These are phyloP conservation scores for Linnemannia elongata DNA, from an alignment of 192 early-diverging fungal genomes.

Conservation along the genomic window DNA sequence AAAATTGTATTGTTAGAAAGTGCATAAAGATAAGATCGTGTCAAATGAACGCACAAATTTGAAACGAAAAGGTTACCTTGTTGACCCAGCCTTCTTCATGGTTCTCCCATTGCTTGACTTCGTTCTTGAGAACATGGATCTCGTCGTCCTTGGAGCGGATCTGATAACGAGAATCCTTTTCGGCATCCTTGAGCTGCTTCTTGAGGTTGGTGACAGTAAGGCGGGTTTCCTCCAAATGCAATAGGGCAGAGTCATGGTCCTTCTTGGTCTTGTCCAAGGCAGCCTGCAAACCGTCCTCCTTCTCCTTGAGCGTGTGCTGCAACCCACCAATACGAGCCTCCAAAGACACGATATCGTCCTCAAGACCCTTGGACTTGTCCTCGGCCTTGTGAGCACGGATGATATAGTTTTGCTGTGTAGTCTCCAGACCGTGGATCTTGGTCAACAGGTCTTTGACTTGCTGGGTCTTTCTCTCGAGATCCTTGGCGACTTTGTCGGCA, in stretches of 20 bases:
- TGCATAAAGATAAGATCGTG: background rate
- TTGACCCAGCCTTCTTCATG: constrained; percentile 38
- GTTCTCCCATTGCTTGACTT: constrained; percentile 32
- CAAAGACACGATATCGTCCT: constrained; percentile 8
- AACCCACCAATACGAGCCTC: constrained; percentile 3
- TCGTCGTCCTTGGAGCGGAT: constrained; percentile 13
- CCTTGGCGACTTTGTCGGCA: constrained; percentile 2
- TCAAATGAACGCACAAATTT: background rate
- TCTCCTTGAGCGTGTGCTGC: constrained; percentile 13
- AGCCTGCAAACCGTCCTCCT: constrained; percentile 11
- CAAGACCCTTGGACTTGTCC: constrained; percentile 7
- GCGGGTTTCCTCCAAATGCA: constrained; percentile 7
- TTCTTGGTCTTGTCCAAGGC: constrained; percentile 15
- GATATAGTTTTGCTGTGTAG: background rate
- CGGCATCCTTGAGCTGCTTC: constrained; percentile 10
- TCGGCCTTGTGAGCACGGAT: constrained; percentile 7
- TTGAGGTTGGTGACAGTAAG: background rate
- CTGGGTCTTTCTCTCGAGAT: constrained; percentile 1
- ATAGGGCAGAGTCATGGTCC: background rate
- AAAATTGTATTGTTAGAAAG: background rate
- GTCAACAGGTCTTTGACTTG: constrained; percentile 18
- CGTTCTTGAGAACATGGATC: background rate
- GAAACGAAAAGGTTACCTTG: constrained; percentile 8
- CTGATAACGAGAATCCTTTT: constrained; percentile 15
- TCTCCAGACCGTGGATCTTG: constrained; percentile 25